A percentile compares a stretch with the other conserved stretches of the same genome.
phyloP scores from a whole-genome alignment of 805 yeast species.

The Monosporozyma aerobia region DNA sequence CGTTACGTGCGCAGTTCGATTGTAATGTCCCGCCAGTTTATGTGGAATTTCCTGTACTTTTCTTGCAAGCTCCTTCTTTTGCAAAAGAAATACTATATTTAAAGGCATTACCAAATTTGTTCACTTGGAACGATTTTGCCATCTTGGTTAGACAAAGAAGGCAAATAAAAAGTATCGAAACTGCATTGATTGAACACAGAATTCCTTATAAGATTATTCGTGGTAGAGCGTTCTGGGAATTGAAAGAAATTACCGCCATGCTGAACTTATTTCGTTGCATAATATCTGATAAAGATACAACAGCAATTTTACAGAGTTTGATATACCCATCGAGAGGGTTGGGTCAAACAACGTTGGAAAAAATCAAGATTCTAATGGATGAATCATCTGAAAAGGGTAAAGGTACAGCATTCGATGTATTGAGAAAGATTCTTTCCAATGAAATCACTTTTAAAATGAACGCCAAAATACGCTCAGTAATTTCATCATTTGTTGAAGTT shows the following conservation, averaged over 20 bases:
- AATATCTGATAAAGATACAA: slow-evolving; percentile 46
- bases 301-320: slow-evolving; percentile 51
- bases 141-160: slow-evolving; percentile 59
- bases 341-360: slow-evolving; percentile 45
- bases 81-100: slow-evolving; percentile 46
- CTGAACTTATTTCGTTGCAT: slow-evolving; percentile 59
- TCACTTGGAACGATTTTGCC: slow-evolving; percentile 54
- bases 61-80: slow-evolving; percentile 50
- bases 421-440: slow-evolving; percentile 9
- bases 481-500: slow-evolving; percentile 17
- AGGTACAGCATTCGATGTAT: slow-evolving; percentile 9
- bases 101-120: slow-evolving; percentile 36
- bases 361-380: slow-evolving; percentile 15
- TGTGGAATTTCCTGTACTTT: slow-evolving; percentile 32
- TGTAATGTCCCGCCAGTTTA: slow-evolving; percentile 40
- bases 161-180: slow-evolving; percentile 56
- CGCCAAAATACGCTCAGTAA: slow-evolving; percentile 14
- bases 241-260: slow-evolving; percentile 55
- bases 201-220: slow-evolving; percentile 62
- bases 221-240: slow-evolving; percentile 75
- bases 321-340: slow-evolving; percentile 57
- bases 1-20: slow-evolving; percentile 39
- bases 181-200: slow-evolving; percentile 42
- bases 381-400: not conserved
- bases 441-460: slow-evolving; percentile 11